These are phyloP conservation scores for Termitomyces titanicus DNA, from an alignment of 768 basidiomycete species.

Conservation along the genomic window DNA sequence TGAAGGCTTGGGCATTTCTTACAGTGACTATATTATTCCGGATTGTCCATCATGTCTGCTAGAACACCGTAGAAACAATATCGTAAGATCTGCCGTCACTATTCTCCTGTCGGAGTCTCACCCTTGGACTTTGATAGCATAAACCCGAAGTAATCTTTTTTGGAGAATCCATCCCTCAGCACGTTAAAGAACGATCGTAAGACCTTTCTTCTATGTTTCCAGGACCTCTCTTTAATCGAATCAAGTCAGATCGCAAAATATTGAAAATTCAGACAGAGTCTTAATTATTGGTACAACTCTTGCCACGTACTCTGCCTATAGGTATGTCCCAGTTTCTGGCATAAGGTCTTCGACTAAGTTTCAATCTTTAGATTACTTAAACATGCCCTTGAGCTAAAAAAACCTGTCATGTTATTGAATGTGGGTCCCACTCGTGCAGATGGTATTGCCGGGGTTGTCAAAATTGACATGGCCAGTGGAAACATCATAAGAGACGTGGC, in stretches of 20 bases:
- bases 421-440: slow-evolving; percentile 90
- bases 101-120: not conserved
- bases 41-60: slow-evolving; percentile 65
- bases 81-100: slow-evolving; percentile 39
- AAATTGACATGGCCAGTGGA: slow-evolving; percentile 76
- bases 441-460: slow-evolving; percentile 59
- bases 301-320: slow-evolving; percentile 90
- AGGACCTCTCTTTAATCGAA: not conserved
- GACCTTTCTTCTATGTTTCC: slow-evolving; percentile 19
- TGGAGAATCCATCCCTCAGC: slow-evolving; percentile 77
- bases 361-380: slow-evolving; percentile 61
- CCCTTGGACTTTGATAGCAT: slow-evolving; percentile 37
- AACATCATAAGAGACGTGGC: slow-evolving; percentile 69
- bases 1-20: slow-evolving; percentile 64
- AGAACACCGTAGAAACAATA: slow-evolving; percentile 53
- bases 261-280: slow-evolving; percentile 62
- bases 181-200: slow-evolving; percentile 71
- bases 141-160: slow-evolving; percentile 88
- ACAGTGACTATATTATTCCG: slow-evolving; percentile 76
- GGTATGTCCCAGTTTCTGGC: slow-evolving; percentile 36
- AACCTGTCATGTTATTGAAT: slow-evolving; percentile 81
- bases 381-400: slow-evolving; percentile 69
- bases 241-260: slow-evolving; percentile 44
- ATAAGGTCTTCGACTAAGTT: not conserved
- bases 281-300: slow-evolving; percentile 87